Base-by-base conservation (phyloP, 495 filamentous ascomycete genomes). In the Xylaria sp. region DNA sequence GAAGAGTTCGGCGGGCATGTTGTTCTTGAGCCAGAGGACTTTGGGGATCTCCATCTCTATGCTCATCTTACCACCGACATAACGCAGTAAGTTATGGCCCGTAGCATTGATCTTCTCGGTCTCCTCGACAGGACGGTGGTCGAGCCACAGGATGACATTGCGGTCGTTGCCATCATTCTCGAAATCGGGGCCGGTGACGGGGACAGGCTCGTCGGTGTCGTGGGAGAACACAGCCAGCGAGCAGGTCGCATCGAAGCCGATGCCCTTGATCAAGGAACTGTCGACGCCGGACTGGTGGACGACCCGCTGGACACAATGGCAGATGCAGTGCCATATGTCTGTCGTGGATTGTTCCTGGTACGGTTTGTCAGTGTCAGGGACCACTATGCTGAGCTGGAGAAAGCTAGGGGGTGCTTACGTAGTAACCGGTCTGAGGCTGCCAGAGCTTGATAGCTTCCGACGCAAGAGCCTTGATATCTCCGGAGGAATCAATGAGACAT, bases 11-110 rank as follows among this genome's bases (percentile, higher is more conserved):
- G 90, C 85, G n/a, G 96, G 93, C 96, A 99, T 98, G 81, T 98
- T 86, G 77, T 97, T 96, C 86, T 98, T 98, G 74, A 99, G 83
- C 96, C 96, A 99, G 31, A 98, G 85, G 1, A 97, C 93, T 78
- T 99, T 99, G 31, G 96, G 96, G 33, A 98, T 94, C 78, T 99
- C 96, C 96, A 99, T 99, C 84, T 99, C 96, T 73, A 97, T 92
- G 75, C 93, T 97, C 96, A 99, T 98, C 74, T 89, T 95, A 48
- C 96, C 95, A 58, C 96, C 96, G 6, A 99, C 95, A 80, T 98
- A 99, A 61, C 93, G 90, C 44, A 99, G 88, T n/a, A 99, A 85
- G 73, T 94, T 93, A 83, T 98, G 96, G 61, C 90, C 88, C 2
- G 96, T 97, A 17, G 90, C 90, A 82, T 98, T 98, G 84, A 99